A percentile compares a stretch with the other conserved stretches of the same genome.
Evolutionary conservation across 192 early-diverging fungal species (phyloP).

Genomic region (Cladochytrium replicatum): DNA sequence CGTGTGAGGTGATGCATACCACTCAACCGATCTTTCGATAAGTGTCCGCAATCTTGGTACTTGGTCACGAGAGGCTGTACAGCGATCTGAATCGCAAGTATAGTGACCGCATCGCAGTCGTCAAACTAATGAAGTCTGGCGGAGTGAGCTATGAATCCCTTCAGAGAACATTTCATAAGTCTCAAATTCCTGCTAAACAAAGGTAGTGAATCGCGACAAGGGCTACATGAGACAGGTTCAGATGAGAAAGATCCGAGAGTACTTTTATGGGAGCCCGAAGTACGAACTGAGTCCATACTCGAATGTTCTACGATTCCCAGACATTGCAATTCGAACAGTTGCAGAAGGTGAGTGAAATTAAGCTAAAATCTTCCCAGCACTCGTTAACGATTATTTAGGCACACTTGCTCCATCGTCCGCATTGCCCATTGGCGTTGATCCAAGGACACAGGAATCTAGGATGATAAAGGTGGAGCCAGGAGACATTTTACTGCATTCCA

Average conservation of each 20-base stretch:
- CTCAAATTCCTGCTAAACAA: not conserved
- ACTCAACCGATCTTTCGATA: not conserved
- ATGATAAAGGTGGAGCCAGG: slow-evolving; percentile 69
- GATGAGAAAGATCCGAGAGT: slow-evolving; percentile 69
- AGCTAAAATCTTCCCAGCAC: not conserved
- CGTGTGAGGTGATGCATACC: not conserved
- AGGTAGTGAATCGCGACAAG: slow-evolving; percentile 82
- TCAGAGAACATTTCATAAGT: not conserved
- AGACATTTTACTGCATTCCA: slow-evolving; percentile 72
- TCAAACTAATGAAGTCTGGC: slow-evolving; percentile 88
- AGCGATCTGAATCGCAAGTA: slow-evolving; percentile 61
- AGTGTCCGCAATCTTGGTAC: slow-evolving; percentile 76
- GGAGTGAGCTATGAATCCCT: slow-evolving; percentile 49
- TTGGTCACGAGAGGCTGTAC: slow-evolving; percentile 91
- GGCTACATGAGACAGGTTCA: slow-evolving; percentile 57
- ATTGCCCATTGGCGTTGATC: slow-evolving; percentile 77
- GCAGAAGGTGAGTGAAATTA: slow-evolving; percentile 46
- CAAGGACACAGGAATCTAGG: slow-evolving; percentile 66
- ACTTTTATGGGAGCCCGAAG: slow-evolving; percentile 85
- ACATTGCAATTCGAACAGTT: slow-evolving; percentile 66
- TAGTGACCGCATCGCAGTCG: slow-evolving; percentile 47
- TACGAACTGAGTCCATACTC: slow-evolving; percentile 75
- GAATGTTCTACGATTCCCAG: slow-evolving; percentile 65
- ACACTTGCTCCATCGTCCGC: slow-evolving; percentile 80
- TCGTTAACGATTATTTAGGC: slow-evolving; percentile 32